A percentile compares a stretch with the other conserved stretches of the same genome.
phyloP scores from a whole-genome alignment of 2,329 filamentous ascomycete species.

The Trichoderma sp. region DNA sequence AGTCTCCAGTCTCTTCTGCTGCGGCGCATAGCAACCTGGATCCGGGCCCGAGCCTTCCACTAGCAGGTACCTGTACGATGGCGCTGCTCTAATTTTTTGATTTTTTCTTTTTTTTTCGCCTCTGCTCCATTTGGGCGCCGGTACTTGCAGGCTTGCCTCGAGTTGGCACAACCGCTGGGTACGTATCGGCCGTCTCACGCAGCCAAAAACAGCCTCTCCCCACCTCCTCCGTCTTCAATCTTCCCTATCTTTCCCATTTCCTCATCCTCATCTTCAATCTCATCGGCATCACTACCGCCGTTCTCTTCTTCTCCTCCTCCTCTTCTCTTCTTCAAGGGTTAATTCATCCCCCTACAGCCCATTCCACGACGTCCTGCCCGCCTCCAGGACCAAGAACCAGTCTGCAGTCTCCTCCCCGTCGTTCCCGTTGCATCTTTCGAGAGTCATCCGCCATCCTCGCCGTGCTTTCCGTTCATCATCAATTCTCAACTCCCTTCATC shows the following conservation, averaged over 20 bases:
- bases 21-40: conserved; percentile 12
- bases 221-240: conserved; percentile 11
- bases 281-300: conserved; percentile 15
- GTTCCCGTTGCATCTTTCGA: conserved; percentile 12
- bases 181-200: conserved; percentile 17
- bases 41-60: conserved; percentile 21
- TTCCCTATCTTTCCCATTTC: conserved; percentile 15
- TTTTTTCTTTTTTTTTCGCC: conserved; percentile 17
- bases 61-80: conserved; percentile 19
- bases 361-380: conserved; percentile 15
- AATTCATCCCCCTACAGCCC: conserved; percentile 8
- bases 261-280: conserved; percentile 1
- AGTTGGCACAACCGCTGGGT: neutral
- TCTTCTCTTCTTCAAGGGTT: conserved; percentile 3
- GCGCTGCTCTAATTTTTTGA: neutral
- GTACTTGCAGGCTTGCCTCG: conserved; percentile 12
- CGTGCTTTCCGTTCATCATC: conserved; percentile 7
- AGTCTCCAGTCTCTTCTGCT: conserved; percentile 1
- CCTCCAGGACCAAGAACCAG: neutral
- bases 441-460: neutral
- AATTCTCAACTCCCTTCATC: neutral
- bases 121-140: conserved; percentile 16
- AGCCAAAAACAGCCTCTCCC: conserved; percentile 20
- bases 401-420: conserved; percentile 1
- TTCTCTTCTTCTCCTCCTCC: neutral